These are phyloP conservation scores for Scutellaria baicalensis DNA, from an alignment of 257 asterid genomes.

Conservation along the genomic window DNA sequence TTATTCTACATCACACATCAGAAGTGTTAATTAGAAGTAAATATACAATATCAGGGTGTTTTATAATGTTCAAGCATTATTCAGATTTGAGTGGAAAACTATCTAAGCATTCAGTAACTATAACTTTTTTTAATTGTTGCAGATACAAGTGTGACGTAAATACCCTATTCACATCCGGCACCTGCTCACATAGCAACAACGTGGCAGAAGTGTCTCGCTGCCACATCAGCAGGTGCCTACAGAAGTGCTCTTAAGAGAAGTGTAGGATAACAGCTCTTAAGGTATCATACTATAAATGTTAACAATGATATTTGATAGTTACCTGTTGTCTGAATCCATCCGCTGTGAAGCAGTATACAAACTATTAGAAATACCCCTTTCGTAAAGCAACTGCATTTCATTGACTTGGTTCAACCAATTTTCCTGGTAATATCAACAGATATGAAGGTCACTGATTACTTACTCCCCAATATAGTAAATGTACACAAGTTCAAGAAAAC, in stretches of 20 bases:
- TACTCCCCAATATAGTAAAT: no score
- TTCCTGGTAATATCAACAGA: conserved; percentile 38
- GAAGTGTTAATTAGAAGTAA: not conserved
- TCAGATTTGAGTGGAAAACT: not conserved
- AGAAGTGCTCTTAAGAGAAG: no score
- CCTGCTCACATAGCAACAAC: no score
- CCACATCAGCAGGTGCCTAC: no score
- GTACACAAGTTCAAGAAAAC: not conserved
- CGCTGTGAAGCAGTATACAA: conserved; percentile 21
- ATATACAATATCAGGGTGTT: not conserved
- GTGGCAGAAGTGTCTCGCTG: no score
- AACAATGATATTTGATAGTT: not conserved
- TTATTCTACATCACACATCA: not conserved
- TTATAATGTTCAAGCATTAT: not conserved
- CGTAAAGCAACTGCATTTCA: conserved; percentile 67
- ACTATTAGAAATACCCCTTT: conserved; percentile 35
- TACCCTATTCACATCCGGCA: no score
- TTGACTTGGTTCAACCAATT: conserved; percentile 67
- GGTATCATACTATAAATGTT: no score
- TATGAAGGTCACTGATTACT: no score
- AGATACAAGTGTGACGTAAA: no score
- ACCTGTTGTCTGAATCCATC: conserved; percentile 35
- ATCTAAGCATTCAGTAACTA: no score
- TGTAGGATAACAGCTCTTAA: no score
- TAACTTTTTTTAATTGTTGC: no score